Evolutionary conservation across 768 basidiomycete species (phyloP), one percentile per base, ranked within the genome.

Genomic region (Lenzites betulinus): DNA sequence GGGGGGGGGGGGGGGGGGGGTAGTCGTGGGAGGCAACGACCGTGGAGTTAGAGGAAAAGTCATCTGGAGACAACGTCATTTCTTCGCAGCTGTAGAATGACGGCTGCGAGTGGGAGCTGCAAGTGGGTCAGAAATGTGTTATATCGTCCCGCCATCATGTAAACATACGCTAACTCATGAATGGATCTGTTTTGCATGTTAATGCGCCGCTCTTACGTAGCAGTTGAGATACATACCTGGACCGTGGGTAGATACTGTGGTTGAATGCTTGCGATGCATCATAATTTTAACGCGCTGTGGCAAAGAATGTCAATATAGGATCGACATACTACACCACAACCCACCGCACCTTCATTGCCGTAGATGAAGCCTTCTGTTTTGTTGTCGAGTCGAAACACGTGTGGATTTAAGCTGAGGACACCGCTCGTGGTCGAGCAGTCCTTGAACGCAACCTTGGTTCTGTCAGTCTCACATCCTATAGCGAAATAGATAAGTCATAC

Each of bases 81-180:
- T 85, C 82, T 65, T 84, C 76, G 83, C 84, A 86, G 52, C 74
- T 79, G 61, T 83, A 85, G 70, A 85, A 82, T 0, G 83, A 85
- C 5, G 84, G 84, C 80, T 84, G 83, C 0, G 84, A 85, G 67
- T 85, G 84, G 71, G 83, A 85, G 11, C 83, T 83, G 38, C n/a
- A 23, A 11, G 8, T 12, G 28, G 25, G 11, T 26, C 18, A 7
- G 8, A n/a, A 7, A 5, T 43, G 1, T 26, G 20, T 20, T 42
- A 15, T 36, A 9, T 12, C n/a, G 44, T 25, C 30, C 4, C 30
- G 30, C 30, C 30, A 9, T 42, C 12, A 16, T 20, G 30, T 30
- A n/a, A 12, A 42, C 60, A 26, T 56, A 82, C 80, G 83, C 83
- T 54, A 85, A 85, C 62, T 86, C 84, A 60, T 85, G 84, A 41